Percentiles rank a stretch among this genome's conserved stretches.
phyloP scores from a whole-genome alignment of 345 rosid species.

The Heritiera littoralis region DNA sequence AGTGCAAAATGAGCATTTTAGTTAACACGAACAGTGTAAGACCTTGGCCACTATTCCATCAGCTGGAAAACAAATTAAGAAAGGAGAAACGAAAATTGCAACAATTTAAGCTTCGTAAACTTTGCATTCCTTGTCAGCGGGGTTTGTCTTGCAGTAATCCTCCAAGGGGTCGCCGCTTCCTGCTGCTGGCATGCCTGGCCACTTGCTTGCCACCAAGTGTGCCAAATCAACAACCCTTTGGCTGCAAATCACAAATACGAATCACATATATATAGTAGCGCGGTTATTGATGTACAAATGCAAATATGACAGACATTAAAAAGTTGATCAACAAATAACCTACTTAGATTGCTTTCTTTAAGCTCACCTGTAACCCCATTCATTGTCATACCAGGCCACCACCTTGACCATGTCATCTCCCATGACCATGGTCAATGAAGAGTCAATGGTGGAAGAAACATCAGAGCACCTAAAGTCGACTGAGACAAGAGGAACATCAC shows the following conservation, averaged over 20 bases:
- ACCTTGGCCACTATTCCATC: conserved; percentile 13
- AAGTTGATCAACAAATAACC: neutral
- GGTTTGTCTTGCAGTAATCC: conserved; percentile 87
- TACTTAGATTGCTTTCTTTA: neutral
- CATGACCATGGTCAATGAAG: conserved; percentile 96
- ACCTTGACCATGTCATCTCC: conserved; percentile 98
- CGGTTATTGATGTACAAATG: neutral
- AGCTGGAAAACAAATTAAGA: neutral
- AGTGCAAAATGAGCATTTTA: conserved; percentile 18
- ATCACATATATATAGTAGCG: too few species aligned
- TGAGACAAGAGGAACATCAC: conserved; percentile 86
- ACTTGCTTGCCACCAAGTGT: conserved; percentile 77
- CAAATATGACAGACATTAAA: neutral
- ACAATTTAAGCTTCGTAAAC: conserved; percentile 64
- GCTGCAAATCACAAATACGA: conserved; percentile 40
- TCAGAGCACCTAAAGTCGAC: conserved; percentile 90
- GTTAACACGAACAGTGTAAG: conserved; percentile 14
- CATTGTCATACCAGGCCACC: conserved; percentile 98
- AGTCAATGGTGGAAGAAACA: conserved; percentile 89
- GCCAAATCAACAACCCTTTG: conserved; percentile 99
- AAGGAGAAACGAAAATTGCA: neutral
- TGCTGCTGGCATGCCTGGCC: conserved; percentile 63
- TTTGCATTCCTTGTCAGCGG: conserved; percentile 90
- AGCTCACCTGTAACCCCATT: conserved; percentile 94
- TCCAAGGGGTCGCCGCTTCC: conserved; percentile 95